phyloP scores from a whole-genome alignment of 2,329 filamentous ascomycete species.

The Gaeumannomyces tritici region DNA sequence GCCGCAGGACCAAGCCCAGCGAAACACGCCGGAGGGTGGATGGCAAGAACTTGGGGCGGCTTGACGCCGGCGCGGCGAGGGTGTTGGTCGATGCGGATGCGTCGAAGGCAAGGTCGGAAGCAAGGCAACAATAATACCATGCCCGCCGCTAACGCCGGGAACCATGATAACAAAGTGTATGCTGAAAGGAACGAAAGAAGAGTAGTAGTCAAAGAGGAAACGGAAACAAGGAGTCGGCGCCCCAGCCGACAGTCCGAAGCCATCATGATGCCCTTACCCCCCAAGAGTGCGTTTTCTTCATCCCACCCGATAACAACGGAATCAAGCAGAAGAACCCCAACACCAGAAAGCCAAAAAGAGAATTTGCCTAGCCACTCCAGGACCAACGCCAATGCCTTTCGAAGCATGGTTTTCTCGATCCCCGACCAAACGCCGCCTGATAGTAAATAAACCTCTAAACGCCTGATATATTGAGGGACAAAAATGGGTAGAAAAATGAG shows the following conservation, averaged over 20 bases:
- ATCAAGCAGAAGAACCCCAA: background rate
- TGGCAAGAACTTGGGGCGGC: background rate
- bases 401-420: background rate
- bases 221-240: background rate
- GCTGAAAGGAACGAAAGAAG: background rate
- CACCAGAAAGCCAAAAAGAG: constrained; percentile 2
- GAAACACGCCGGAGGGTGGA: background rate
- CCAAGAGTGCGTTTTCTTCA: background rate
- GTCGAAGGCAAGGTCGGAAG: background rate
- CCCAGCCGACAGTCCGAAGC: background rate
- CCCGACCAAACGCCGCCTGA: background rate
- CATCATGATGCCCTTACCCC: background rate
- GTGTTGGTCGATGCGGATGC: background rate
- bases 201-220: background rate
- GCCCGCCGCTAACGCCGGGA: background rate
- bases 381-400: background rate
- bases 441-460: background rate
- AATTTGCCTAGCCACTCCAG: background rate
- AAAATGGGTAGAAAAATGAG: background rate
- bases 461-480: background rate
- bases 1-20: background rate
- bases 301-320: background rate
- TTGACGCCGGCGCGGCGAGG: background rate
- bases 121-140: background rate
- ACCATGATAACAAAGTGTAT: background rate